Conservation (phyloP, 1,139 yeast species). For the Sugiyamaella sp. region DNA sequence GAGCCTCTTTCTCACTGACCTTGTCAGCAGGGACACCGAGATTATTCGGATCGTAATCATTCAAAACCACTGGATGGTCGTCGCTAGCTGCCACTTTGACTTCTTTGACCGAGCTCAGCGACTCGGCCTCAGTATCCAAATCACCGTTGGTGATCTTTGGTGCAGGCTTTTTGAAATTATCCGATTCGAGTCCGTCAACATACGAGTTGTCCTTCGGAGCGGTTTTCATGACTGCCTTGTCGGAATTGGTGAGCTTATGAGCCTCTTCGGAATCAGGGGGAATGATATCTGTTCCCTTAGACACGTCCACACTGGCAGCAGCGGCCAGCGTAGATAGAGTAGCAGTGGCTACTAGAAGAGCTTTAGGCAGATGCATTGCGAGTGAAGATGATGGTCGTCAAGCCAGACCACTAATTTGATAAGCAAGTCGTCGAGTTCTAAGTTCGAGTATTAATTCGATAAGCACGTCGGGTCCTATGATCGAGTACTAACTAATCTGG, state of each 20-base stretch:
- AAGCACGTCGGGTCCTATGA: no score
- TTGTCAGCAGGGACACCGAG: constrained; percentile 40
- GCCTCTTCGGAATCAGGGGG: constrained; percentile 41
- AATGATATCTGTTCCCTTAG: constrained; percentile 38
- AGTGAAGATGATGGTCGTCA: no score
- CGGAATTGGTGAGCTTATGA: constrained; percentile 33
- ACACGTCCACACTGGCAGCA: constrained; percentile 32
- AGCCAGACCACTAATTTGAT: no score
- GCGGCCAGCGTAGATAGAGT: constrained; percentile 21
- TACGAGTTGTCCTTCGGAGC: constrained; percentile 44
- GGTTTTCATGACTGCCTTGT: constrained; percentile 42
- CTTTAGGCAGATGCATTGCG: constrained; percentile 6
- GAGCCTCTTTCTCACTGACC: constrained; percentile 20
- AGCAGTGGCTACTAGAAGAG: constrained; percentile 16
- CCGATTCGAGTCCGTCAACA: constrained; percentile 35
- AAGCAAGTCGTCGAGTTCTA: no score
- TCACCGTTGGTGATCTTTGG: constrained; percentile 38
- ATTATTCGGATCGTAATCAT: constrained; percentile 46
- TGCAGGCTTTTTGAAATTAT: constrained; percentile 39
- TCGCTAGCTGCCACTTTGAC: constrained; percentile 32
- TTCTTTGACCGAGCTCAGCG: constrained; percentile 25
- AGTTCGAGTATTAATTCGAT: no score
- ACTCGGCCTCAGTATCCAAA: constrained; percentile 35
- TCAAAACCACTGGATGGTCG: constrained; percentile 42
- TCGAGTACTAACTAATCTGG: no score